Conservation (phyloP, 129 eudicot species). For the Lonicera japonica region DNA sequence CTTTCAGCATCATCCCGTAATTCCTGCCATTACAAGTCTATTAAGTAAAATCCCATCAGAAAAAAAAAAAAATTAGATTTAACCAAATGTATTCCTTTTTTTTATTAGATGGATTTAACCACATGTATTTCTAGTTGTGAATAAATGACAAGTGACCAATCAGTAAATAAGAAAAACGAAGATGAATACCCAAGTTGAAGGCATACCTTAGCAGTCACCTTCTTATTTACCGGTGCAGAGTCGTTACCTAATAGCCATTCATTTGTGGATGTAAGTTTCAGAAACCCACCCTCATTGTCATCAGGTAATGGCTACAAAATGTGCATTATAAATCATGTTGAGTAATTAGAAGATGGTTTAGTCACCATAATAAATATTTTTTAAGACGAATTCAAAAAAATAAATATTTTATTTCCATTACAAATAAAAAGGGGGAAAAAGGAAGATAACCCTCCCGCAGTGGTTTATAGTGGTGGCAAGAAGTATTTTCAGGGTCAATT, state of each 20-base stretch:
- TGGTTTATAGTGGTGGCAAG: too few relatives aligned
- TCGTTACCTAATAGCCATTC: constrained; percentile 75
- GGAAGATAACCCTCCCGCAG: too few relatives aligned
- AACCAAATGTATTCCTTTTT: background rate
- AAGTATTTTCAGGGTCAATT: too few relatives aligned
- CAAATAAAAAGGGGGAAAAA: too few relatives aligned
- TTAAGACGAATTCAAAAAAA: too few relatives aligned
- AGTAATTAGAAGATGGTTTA: too few relatives aligned
- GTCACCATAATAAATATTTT: too few relatives aligned
- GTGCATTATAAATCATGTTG: too few relatives aligned
- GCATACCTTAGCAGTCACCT: constrained; percentile 53
- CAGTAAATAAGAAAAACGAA: background rate
- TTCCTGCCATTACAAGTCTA: constrained; percentile 36
- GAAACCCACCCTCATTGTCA: constrained; percentile 66
- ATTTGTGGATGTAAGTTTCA: constrained; percentile 62
- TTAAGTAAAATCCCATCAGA: constrained; percentile 6
- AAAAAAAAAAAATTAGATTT: background rate
- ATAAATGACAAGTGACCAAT: background rate
- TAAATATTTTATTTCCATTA: too few relatives aligned
- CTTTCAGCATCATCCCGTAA: constrained; percentile 60
- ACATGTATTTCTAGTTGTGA: background rate
- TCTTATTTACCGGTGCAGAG: constrained; percentile 70
- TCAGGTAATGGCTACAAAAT: constrained; percentile 30
- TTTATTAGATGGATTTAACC: background rate
- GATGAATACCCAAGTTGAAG: constrained; percentile 1